Conservation (phyloP, 2,329 filamentous ascomycete species). For the Fusarium pininemorale region DNA sequence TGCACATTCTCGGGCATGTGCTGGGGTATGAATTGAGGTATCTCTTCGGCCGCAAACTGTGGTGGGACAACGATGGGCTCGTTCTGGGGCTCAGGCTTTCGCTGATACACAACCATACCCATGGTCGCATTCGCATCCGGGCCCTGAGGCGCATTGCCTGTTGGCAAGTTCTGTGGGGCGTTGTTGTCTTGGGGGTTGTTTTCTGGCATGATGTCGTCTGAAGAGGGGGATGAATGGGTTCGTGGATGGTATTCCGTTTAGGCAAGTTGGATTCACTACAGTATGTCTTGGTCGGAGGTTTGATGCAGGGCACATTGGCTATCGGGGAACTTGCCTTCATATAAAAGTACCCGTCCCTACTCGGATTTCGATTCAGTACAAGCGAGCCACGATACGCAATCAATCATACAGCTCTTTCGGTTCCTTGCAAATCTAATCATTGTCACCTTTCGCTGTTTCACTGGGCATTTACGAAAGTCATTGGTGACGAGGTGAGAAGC, state of each 20-base stretch:
- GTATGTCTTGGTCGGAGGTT: rapidly evolving
- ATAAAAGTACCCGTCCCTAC: not conserved
- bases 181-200: no score
- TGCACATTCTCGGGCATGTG: not conserved
- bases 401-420: rapidly evolving
- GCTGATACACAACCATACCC: not conserved
- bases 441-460: not conserved
- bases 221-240: rapidly evolving
- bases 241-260: rapidly evolving
- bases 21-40: not conserved
- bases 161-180: rapidly evolving
- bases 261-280: no score
- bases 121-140: rapidly evolving
- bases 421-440: not conserved
- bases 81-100: rapidly evolving
- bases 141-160: not conserved
- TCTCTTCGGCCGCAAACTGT: not conserved
- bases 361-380: not conserved
- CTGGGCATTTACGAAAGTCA: not conserved
- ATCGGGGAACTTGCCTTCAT: not conserved
- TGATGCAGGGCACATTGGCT: not conserved
- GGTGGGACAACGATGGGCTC: not conserved
- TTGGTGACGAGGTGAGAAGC: not conserved
- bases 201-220: not conserved
- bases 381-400: no score